Evolutionary conservation across 768 basidiomycete species (phyloP).

Genomic region (Auricularia auricula-judae): DNA sequence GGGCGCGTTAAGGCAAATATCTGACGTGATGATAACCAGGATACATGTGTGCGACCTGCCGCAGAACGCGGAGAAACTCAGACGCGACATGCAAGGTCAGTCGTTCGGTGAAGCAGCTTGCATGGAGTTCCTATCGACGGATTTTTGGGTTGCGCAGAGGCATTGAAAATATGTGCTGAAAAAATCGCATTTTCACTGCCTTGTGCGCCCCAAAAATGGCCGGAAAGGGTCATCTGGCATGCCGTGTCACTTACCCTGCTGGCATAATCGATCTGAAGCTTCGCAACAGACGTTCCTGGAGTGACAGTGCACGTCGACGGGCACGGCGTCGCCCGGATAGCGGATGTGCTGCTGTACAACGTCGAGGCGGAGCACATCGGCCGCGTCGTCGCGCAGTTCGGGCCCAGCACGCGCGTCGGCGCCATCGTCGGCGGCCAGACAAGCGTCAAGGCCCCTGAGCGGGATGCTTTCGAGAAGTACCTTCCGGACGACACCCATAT

Average conservation of each 20-base stretch:
- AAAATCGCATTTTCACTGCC: background rate
- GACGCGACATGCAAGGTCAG: constrained; percentile 50
- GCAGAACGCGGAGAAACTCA: constrained; percentile 54
- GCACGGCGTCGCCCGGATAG: constrained; percentile 75
- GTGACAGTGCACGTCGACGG: constrained; percentile 68
- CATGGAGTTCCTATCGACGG: no score
- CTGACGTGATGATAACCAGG: constrained; percentile 29
- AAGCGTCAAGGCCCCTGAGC: constrained; percentile 92
- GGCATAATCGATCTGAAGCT: background rate
- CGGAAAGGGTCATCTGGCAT: no score
- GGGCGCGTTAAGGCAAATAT: background rate
- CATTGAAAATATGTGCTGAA: no score
- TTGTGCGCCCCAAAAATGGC: background rate
- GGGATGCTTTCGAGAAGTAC: constrained; percentile 75
- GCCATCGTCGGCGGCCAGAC: constrained; percentile 95
- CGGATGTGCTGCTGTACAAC: constrained; percentile 91
- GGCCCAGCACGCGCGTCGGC: constrained; percentile 68
- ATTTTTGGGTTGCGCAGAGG: no score
- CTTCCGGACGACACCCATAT: constrained; percentile 82
- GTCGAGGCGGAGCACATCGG: constrained; percentile 88
- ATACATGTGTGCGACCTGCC: constrained; percentile 86
- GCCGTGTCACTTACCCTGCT: background rate
- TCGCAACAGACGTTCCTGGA: constrained; percentile 37
- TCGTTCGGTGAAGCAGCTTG: background rate
- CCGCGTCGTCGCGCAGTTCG: constrained; percentile 74